phyloP scores from a whole-genome alignment of 331 rosid genomes.

The Prunus yedoensis region DNA sequence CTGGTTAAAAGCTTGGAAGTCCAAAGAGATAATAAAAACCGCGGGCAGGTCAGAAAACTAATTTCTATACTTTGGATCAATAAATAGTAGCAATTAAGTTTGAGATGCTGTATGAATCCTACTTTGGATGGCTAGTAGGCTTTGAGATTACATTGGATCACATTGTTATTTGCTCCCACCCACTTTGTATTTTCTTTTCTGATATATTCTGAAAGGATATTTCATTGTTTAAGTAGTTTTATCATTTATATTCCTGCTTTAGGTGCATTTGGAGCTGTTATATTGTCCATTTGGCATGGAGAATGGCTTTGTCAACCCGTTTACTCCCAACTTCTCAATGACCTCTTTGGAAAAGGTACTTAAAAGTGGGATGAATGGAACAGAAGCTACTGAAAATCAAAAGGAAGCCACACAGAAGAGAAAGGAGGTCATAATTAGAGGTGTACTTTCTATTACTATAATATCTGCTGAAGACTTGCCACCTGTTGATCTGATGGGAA shows the following conservation, averaged over 20 bases:
- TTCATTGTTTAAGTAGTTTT: neutral
- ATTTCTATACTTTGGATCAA: conserved; percentile 13
- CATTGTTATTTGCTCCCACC: neutral
- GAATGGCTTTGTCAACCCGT: conserved; percentile 73
- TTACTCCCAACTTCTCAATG: conserved; percentile 55
- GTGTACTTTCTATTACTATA: conserved; percentile 79
- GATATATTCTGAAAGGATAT: neutral
- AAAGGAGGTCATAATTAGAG: conserved; percentile 85
- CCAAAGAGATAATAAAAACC: conserved; percentile 78
- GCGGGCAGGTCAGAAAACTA: conserved; percentile 72
- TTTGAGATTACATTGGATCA: neutral
- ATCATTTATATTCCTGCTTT: conserved; percentile 22
- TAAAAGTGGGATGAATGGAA: conserved; percentile 55
- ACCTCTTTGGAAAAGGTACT: conserved; percentile 85
- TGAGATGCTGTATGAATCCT: neutral
- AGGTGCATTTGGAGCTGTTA: conserved; percentile 92
- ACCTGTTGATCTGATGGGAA: conserved; percentile 75
- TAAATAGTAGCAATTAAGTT: conserved; percentile 23
- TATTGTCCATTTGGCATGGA: conserved; percentile 77
- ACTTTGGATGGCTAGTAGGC: neutral
- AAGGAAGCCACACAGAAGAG: conserved; percentile 57
- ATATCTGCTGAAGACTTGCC: conserved; percentile 98
- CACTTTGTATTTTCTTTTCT: neutral
- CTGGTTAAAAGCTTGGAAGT: conserved; percentile 92
- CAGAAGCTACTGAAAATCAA: conserved; percentile 55